Percentiles rank a stretch among this genome's conserved stretches.
phyloP scores from a whole-genome alignment of 1,139 yeast genomes.

The Candida sanyaensis region DNA sequence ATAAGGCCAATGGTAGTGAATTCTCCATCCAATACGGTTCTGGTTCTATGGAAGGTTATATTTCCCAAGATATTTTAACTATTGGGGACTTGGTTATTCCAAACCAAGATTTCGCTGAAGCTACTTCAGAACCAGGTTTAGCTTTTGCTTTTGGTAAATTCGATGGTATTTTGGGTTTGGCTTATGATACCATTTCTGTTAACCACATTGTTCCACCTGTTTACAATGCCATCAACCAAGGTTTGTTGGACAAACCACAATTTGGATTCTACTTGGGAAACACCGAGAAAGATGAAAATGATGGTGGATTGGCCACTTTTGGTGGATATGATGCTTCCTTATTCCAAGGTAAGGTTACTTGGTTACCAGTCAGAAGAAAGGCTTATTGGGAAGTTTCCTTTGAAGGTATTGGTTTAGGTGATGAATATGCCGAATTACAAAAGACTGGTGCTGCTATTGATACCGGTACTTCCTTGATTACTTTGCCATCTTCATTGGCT shows the following conservation, averaged over 20 bases:
- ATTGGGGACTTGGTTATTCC: conserved; percentile 85
- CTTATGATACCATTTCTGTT: conserved; percentile 87
- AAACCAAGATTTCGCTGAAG: conserved; percentile 92
- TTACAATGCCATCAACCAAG: conserved; percentile 82
- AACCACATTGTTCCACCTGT: conserved; percentile 89
- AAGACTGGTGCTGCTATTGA: conserved; percentile 96
- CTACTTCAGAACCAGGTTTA: conserved; percentile 95
- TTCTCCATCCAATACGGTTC: conserved; percentile 89
- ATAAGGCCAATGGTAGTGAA: conserved; percentile 81
- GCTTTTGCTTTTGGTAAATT: conserved; percentile 98
- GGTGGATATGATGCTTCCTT: conserved; percentile 86
- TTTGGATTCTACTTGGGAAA: conserved; percentile 93
- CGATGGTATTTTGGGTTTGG: conserved; percentile 95
- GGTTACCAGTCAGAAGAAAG: conserved; percentile 98
- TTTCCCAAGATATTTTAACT: conserved; percentile 78
- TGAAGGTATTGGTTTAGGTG: conserved; percentile 87
- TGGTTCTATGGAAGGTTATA: conserved; percentile 88
- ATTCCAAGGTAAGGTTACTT: conserved; percentile 80
- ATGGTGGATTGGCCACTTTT: conserved; percentile 90
- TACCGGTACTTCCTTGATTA: conserved; percentile 95
- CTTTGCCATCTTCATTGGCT: conserved; percentile 92
- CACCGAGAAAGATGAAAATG: conserved; percentile 57
- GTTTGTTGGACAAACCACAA: conserved; percentile 77
- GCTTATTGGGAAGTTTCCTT: conserved; percentile 99
- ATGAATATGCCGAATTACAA: conserved; percentile 80